Evolutionary conservation across 306 rosid species (phyloP).

Genomic region (Quercus engelmannii): DNA sequence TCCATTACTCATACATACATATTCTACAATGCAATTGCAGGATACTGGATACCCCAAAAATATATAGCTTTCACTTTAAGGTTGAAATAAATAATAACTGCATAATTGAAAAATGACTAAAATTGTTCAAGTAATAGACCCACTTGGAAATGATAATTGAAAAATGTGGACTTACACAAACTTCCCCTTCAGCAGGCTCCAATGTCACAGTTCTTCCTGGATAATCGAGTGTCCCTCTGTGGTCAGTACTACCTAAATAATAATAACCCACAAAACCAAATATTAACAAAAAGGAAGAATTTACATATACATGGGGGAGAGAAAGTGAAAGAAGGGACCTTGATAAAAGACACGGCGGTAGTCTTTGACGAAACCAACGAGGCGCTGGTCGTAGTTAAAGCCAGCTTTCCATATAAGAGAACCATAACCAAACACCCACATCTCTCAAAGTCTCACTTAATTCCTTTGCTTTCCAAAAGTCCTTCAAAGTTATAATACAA

Average conservation of each 20-base stretch:
- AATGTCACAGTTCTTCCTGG: slow-evolving; percentile 95
- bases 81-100: neutral
- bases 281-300: neutral
- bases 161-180: slow-evolving; percentile 51
- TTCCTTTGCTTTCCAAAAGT: too few species aligned
- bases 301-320: neutral
- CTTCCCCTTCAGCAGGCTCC: slow-evolving; percentile 78
- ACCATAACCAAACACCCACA: slow-evolving; percentile 96
- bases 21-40: neutral
- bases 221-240: slow-evolving; percentile 79
- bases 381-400: slow-evolving; percentile 59
- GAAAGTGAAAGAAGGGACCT: slow-evolving; percentile 35
- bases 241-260: slow-evolving; percentile 82
- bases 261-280: slow-evolving; percentile 25
- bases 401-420: slow-evolving; percentile 81
- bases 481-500: neutral
- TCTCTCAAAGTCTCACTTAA: slow-evolving; percentile 4
- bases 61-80: neutral
- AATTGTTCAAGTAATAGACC: neutral
- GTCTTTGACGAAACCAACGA: slow-evolving; percentile 76
- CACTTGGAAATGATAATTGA: neutral
- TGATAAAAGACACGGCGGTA: slow-evolving; percentile 93
- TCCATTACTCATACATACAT: too few species aligned
- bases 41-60: neutral
- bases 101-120: neutral